Base-by-base conservation (phyloP, 768 basidiomycete genomes). In the Amyloporia xantha region DNA sequence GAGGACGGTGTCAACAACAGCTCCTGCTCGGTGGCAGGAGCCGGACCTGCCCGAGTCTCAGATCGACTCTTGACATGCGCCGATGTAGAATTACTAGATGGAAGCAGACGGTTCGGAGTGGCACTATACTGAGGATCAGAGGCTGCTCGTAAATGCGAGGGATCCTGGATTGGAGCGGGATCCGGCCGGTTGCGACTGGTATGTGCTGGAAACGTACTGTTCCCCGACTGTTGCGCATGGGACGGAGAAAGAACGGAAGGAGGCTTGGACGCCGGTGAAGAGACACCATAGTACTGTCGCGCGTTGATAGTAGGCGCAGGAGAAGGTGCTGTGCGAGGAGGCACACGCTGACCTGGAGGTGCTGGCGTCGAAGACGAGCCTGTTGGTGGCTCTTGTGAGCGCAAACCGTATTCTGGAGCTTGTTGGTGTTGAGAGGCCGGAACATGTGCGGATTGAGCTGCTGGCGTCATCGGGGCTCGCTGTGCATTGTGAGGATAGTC, bases 1-100 rank as follows among this genome's bases (percentile, higher is more conserved):
- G 84, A 84, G 11, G 82, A 84, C 4, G 83, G 82, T 0, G 83
- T 85, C 58, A 71, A 73, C 28, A 84, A 71, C 33, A 79, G 66
- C 47, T 72, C 70, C 7, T 76, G 72, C 40, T 82, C 81, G 36
- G 68, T 63, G 19, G 70, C 45, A 13, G 53, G 61, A 28, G 64
- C 49, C 24, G 59, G 51, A 12, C 36, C 35, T 4, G 45, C 17
- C 7, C 46, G 46, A 0, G 53, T 49, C 37, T 15, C 63, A 49
- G 47, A 52, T 38, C 50, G 61, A 40, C 45, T 61, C 39, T 57
- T 64, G 37, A 38, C 53, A 49, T 45, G 46, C 1, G 41, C 43
- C 1, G 55, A 12, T 15, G 35, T 36, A 12, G 35, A 38, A 11
- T 11, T 17, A 30, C 62, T 63, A 54, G 67, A 62, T 4, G 68